Evolutionary conservation across 805 yeast genomes (phyloP), one percentile per base, ranked within the genome.

Genomic region (Pichia scutulata): DNA sequence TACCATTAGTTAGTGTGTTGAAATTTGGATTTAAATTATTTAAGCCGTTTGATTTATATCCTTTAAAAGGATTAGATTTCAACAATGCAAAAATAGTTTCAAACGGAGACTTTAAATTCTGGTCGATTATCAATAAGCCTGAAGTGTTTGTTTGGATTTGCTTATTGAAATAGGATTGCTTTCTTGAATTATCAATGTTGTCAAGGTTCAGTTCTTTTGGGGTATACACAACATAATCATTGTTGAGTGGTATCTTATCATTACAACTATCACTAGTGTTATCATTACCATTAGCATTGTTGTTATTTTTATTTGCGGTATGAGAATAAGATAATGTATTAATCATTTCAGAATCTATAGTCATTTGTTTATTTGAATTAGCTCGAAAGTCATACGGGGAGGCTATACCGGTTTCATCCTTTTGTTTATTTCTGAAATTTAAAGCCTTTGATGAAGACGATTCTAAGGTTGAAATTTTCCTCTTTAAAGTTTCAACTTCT

Each of bases 401-500:
- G 18, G 18, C 9, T n/a, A n/a, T n/a, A n/a, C n/a, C 37, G n/a
- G 13, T n/a, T 33, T 33, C 19, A n/a, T 33, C n/a, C 5, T 16
- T 5, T 2, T 33, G 37, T 5, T 33, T 33, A 12, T 16, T 33
- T 5, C 10, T 33, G 8, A 14, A n/a, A 6, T 6, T 33, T 6
- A 19, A 33, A 16, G 12, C 28, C 24, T 26, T 41, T 41, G 26
- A 30, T 24, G 28, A 22, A 16, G 22, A 5, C n/a, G 36, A 21
- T 16, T 48, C 47, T 39, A 7, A 37, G 39, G 41, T 2, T 36
- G 41, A 24, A 28, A 58, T 44, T 16, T 50, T 52, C 24, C 44
- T 44, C 53, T 59, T 63, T 33, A 67, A 51, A 16, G 56, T 51
- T 26, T 64, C 67, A 41, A 70, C 50, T 47, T 70, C 73, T 4